Conservation (phyloP, 2,329 filamentous ascomycete genomes). For the Tolypocladium endophyticum region DNA sequence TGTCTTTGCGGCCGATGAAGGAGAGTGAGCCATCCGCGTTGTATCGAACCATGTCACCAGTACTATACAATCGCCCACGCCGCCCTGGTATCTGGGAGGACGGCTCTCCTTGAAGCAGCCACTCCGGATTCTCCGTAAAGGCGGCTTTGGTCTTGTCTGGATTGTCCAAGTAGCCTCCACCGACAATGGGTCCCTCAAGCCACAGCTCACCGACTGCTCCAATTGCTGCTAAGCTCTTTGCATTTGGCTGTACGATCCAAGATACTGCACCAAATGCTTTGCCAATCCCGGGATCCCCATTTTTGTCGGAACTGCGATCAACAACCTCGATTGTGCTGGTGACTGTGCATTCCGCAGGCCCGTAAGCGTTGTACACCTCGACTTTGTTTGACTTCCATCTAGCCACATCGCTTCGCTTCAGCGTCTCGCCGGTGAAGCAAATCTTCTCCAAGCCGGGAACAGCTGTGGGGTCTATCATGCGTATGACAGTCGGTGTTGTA, state of each 20-base stretch:
- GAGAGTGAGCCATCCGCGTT: constrained; percentile 16
- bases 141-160: constrained; percentile 29
- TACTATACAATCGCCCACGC: constrained; percentile 18
- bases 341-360: background rate
- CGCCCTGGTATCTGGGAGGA: constrained; percentile 17
- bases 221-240: constrained; percentile 12
- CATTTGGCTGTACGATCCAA: constrained; percentile 17
- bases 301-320: background rate
- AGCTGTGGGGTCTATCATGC: background rate
- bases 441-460: background rate
- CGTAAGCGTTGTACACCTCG: background rate
- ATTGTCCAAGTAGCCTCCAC: constrained; percentile 36
- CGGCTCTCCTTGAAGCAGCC: constrained; percentile 15
- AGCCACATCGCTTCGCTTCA: background rate
- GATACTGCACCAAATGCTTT: background rate
- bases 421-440: background rate
- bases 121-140: constrained; percentile 33
- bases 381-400: background rate
- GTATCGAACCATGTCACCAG: constrained; percentile 22
- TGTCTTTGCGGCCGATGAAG: constrained; percentile 31
- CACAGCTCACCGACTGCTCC: constrained; percentile 21
- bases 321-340: background rate
- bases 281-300: background rate
- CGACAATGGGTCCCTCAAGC: constrained; percentile 33
- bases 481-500: background rate